Percentiles rank a stretch among this genome's conserved stretches.
Evolutionary conservation across 2,329 filamentous ascomycete species (phyloP).

Genomic region (Keithomyces neogunnii): DNA sequence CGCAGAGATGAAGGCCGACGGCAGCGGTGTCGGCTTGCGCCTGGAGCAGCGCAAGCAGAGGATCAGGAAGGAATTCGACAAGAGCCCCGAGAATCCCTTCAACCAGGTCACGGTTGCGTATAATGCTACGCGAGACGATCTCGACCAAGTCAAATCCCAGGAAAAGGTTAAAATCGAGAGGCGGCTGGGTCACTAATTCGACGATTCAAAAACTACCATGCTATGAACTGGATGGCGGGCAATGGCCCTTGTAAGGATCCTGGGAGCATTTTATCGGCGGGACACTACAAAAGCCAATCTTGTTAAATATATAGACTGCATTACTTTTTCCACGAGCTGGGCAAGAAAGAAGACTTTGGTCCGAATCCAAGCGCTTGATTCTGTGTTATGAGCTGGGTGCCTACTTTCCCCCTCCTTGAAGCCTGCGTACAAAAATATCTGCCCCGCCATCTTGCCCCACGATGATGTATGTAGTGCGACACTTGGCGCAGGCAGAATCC

Average conservation of each 20-base stretch:
- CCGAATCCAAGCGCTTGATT: too few relatives aligned
- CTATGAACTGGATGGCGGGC: background rate
- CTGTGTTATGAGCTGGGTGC: too few relatives aligned
- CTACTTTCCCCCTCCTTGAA: too few relatives aligned
- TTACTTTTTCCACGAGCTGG: too few relatives aligned
- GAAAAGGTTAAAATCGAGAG: constrained; percentile 71
- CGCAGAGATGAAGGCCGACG: constrained; percentile 78
- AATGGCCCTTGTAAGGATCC: background rate
- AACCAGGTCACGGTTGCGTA: constrained; percentile 73
- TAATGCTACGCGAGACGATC: constrained; percentile 71
- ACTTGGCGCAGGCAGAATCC: constrained; percentile 11
- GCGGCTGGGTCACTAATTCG: constrained; percentile 40
- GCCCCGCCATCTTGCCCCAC: constrained; percentile 9
- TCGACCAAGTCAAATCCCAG: constrained; percentile 53
- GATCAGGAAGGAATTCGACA: constrained; percentile 89
- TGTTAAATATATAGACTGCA: too few relatives aligned
- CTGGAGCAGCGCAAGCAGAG: constrained; percentile 77
- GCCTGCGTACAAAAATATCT: background rate
- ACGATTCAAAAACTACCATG: background rate
- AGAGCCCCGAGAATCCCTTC: constrained; percentile 89
- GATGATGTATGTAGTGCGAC: constrained; percentile 2
- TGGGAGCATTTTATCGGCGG: too few relatives aligned
- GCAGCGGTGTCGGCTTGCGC: constrained; percentile 61
- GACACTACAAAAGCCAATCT: too few relatives aligned
- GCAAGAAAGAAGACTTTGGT: too few relatives aligned